Percentiles rank a stretch among this genome's conserved stretches.
Conservation (phyloP, 192 early-diverging fungal genomes). For the Coemansia interrupta region DNA sequence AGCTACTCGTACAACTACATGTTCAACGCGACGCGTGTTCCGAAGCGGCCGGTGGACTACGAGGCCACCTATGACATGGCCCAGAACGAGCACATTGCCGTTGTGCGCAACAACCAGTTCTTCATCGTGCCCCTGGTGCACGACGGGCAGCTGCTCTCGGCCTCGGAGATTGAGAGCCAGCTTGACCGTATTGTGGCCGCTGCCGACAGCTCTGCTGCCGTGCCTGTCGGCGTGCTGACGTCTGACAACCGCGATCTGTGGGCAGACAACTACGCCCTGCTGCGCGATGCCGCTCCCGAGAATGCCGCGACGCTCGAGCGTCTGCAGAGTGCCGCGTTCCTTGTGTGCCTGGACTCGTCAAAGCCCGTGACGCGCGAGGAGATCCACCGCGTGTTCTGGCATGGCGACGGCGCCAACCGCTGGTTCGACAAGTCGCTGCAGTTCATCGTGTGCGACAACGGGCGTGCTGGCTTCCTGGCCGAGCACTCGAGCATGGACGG, state of each 20-base stretch:
- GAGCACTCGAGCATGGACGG: slow-evolving; percentile 97
- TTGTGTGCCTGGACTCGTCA: slow-evolving; percentile 86
- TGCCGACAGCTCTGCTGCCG: slow-evolving; percentile 66
- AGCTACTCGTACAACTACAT: slow-evolving; percentile 91
- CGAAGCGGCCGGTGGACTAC: slow-evolving; percentile 78
- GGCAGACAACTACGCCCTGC: slow-evolving; percentile 74
- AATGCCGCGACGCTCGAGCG: slow-evolving; percentile 73
- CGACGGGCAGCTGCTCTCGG: slow-evolving; percentile 75
- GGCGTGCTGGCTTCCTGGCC: slow-evolving; percentile 90
- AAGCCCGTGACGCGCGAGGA: slow-evolving; percentile 87
- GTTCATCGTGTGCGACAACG: slow-evolving; percentile 97
- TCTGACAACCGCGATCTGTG: slow-evolving; percentile 92
- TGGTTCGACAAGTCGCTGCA: slow-evolving; percentile 97
- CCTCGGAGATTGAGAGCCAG: slow-evolving; percentile 80
- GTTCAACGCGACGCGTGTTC: slow-evolving; percentile 95
- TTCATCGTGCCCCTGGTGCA: slow-evolving; percentile 70
- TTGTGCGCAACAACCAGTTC: slow-evolving; percentile 90
- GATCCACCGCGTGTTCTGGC: slow-evolving; percentile 85
- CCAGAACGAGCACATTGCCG: slow-evolving; percentile 78
- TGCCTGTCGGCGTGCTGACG: slow-evolving; percentile 82
- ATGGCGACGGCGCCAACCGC: slow-evolving; percentile 93
- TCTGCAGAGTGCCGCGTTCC: slow-evolving; percentile 84
- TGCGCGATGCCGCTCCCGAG: slow-evolving; percentile 61
- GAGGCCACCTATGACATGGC: slow-evolving; percentile 69
- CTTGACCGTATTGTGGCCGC: slow-evolving; percentile 62